Percentiles rank a stretch among this genome's conserved stretches.
These are phyloP conservation scores for Neurospora sublineolata DNA, from an alignment of 495 filamentous ascomycete genomes.

Conservation along the genomic window DNA sequence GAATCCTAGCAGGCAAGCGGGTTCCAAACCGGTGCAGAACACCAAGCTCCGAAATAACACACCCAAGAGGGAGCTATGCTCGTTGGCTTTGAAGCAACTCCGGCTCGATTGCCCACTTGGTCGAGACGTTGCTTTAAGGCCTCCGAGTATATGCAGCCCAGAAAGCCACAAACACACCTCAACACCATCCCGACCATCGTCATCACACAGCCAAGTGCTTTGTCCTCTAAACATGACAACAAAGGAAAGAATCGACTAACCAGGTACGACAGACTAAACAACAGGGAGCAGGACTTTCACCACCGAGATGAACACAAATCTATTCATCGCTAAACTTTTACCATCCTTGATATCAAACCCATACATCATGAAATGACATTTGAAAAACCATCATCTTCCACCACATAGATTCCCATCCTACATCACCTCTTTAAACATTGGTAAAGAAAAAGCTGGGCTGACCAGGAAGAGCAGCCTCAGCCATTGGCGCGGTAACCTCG, in stretches of 20 bases:
- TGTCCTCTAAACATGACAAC: background rate
- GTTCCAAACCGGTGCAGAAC: background rate
- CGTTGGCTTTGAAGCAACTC: too few relatives aligned
- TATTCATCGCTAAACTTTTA: background rate
- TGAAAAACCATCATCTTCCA: background rate
- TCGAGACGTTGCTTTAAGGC: background rate
- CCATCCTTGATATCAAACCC: background rate
- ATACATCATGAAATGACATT: background rate
- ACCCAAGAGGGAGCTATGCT: background rate
- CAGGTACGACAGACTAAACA: background rate
- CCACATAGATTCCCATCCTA: background rate
- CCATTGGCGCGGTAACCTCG: conserved; percentile 42
- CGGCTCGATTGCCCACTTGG: background rate
- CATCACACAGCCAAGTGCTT: background rate
- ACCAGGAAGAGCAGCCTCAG: conserved; percentile 67
- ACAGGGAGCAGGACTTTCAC: background rate
- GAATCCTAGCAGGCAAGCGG: background rate
- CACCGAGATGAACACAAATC: background rate
- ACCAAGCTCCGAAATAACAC: background rate
- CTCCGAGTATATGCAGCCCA: background rate
- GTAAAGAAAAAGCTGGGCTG: conserved; percentile 65
- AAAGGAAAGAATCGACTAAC: background rate
- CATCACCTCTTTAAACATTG: conserved; percentile 40
- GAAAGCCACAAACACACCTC: background rate
- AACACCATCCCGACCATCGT: background rate